Conservation (phyloP, 805 yeast species). For the Grigorovia yakushimaensis region DNA sequence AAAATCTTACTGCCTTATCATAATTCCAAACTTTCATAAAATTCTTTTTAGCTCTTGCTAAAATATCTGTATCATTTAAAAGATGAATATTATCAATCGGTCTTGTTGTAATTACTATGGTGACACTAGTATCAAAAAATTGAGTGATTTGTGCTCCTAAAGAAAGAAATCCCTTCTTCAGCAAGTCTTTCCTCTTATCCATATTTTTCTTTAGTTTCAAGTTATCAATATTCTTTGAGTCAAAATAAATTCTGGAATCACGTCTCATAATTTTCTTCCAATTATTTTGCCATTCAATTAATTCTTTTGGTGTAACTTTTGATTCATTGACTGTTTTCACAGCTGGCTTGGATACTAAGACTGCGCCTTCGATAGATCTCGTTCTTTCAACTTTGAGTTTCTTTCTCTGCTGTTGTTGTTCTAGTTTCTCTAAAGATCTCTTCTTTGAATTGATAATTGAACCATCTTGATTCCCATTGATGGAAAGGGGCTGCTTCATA, state of each 20-base stretch:
- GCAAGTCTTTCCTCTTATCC: slow-evolving; percentile 22
- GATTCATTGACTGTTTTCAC: slow-evolving; percentile 12
- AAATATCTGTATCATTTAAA: slow-evolving; percentile 49
- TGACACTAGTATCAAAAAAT: slow-evolving; percentile 51
- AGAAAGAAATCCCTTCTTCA: slow-evolving; percentile 26
- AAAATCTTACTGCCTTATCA: slow-evolving; percentile 74
- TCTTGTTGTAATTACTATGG: slow-evolving; percentile 72
- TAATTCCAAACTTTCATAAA: slow-evolving; percentile 79
- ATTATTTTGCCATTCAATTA: slow-evolving; percentile 50
- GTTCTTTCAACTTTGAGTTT: slow-evolving; percentile 19
- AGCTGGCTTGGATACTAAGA: slow-evolving; percentile 14
- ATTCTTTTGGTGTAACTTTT: slow-evolving; percentile 29
- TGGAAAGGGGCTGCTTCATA: slow-evolving; percentile 8
- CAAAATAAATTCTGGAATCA: slow-evolving; percentile 52
- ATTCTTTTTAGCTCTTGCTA: slow-evolving; percentile 48
- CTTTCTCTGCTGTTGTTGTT: slow-evolving; percentile 12
- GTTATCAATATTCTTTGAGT: slow-evolving; percentile 28
- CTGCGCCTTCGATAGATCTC: slow-evolving; percentile 31
- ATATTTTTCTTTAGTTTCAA: slow-evolving; percentile 13
- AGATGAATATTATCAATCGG: slow-evolving; percentile 31
- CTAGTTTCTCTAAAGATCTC: slow-evolving; percentile 19
- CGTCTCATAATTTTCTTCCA: slow-evolving; percentile 53
- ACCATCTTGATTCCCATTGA: background rate
- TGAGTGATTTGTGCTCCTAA: slow-evolving; percentile 50
- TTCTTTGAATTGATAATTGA: slow-evolving; percentile 11